phyloP scores from a whole-genome alignment of 2,329 filamentous ascomycete species.

The Monilinia polystroma region DNA sequence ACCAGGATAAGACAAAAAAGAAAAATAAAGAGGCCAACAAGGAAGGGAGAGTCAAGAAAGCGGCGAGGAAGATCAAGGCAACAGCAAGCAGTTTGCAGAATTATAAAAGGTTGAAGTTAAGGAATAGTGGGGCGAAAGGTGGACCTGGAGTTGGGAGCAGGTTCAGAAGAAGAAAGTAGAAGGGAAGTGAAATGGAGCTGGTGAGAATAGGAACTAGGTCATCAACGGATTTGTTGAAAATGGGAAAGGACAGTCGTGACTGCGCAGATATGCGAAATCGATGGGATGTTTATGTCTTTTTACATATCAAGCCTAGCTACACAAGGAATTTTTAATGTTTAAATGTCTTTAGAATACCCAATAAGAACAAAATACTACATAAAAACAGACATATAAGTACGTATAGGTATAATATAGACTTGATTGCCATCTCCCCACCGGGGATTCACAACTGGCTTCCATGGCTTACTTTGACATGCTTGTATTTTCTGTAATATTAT shows the following conservation, averaged over 20 bases:
- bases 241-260: not conserved
- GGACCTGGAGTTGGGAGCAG: conserved; percentile 56
- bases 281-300: not conserved
- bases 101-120: conserved; percentile 64
- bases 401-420: too few species aligned
- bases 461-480: not conserved
- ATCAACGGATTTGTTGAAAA: not conserved
- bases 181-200: not conserved
- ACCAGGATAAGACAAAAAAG: conserved; percentile 33
- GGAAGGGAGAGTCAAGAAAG: conserved; percentile 50
- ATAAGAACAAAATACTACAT: too few species aligned
- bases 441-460: too few species aligned
- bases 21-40: conserved; percentile 33
- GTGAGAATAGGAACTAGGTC: not conserved
- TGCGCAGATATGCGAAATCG: not conserved
- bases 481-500: too few species aligned
- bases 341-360: not conserved
- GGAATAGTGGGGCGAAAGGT: conserved; percentile 61
- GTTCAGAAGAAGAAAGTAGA: conserved; percentile 53
- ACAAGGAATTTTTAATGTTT: not conserved
- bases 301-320: not conserved
- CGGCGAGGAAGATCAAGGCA: conserved; percentile 60
- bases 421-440: not conserved
- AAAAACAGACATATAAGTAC: too few species aligned
- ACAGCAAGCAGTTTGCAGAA: conserved; percentile 57